Percentiles rank a stretch among this genome's conserved stretches.
Conservation (phyloP, 805 yeast species). For the Priceomyces medius region DNA sequence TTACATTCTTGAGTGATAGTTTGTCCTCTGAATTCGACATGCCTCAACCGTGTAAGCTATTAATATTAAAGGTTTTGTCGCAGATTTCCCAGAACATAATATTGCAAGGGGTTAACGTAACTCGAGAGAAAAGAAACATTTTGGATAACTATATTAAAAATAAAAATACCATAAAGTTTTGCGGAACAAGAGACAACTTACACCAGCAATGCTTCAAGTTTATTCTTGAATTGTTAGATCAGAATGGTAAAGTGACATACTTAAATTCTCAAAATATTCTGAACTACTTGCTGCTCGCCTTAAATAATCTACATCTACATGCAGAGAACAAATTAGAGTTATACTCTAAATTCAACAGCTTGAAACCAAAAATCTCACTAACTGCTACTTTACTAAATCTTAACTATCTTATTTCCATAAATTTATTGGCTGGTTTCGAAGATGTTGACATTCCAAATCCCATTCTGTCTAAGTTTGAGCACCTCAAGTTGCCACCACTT, state of each 20-base stretch:
- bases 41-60: background rate
- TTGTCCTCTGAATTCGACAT: background rate
- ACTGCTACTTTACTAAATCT: slow-evolving; percentile 13
- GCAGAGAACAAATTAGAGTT: slow-evolving; percentile 14
- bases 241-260: slow-evolving; percentile 14
- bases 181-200: background rate
- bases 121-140: background rate
- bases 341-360: slow-evolving; percentile 16
- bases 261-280: slow-evolving; percentile 8
- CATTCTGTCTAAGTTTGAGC: slow-evolving; percentile 14
- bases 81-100: background rate
- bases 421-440: slow-evolving; percentile 9
- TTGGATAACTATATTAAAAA: background rate
- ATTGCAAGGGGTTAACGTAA: background rate
- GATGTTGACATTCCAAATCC: slow-evolving; percentile 12
- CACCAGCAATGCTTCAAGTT: slow-evolving; percentile 13
- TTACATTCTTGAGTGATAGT: background rate
- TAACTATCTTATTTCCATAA: slow-evolving; percentile 17
- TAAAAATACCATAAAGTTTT: slow-evolving; percentile 1
- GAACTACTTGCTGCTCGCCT: slow-evolving; percentile 11
- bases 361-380: slow-evolving; percentile 23
- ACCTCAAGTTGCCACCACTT: slow-evolving; percentile 28
- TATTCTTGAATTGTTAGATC: slow-evolving; percentile 23
- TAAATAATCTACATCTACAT: slow-evolving; percentile 4
- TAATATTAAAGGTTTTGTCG: background rate